These are phyloP conservation scores for Fusarium sp. DNA, from an alignment of 2,329 filamentous ascomycete genomes.

Conservation along the genomic window DNA sequence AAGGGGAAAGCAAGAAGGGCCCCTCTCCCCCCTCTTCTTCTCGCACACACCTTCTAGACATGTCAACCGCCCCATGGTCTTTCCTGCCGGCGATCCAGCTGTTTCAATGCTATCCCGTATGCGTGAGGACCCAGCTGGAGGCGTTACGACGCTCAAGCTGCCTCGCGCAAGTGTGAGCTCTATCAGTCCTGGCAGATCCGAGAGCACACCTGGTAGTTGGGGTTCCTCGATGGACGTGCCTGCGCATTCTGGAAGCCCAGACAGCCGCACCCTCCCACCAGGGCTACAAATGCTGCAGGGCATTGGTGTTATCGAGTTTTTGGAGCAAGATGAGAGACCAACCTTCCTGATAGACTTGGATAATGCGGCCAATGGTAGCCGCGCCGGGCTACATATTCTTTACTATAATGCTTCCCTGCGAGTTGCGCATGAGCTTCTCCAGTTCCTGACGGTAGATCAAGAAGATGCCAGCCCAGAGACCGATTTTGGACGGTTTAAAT, in stretches of 20 bases:
- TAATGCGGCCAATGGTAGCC: constrained; percentile 62
- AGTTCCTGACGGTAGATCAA: constrained; percentile 62
- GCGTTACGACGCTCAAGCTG: constrained; percentile 63
- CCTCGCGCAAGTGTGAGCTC: constrained; percentile 61
- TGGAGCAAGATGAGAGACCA: constrained; percentile 79
- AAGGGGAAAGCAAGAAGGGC: constrained; percentile 47
- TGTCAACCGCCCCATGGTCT: constrained; percentile 49
- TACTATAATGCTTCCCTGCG: constrained; percentile 74
- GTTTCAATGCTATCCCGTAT: constrained; percentile 58
- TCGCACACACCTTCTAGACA: constrained; percentile 54
- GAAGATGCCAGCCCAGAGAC: constrained; percentile 53
- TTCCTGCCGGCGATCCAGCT: constrained; percentile 53
- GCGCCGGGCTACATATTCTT: constrained; percentile 65
- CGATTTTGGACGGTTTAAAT: constrained; percentile 70
- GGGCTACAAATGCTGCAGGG: constrained; percentile 65
- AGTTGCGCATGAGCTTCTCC: constrained; percentile 61
- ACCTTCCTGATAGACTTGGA: constrained; percentile 77
- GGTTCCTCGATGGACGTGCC: constrained; percentile 63
- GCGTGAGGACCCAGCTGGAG: constrained; percentile 53
- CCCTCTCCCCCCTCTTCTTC: constrained; percentile 63
- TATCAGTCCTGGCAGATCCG: constrained; percentile 56
- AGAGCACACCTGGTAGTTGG: constrained; percentile 61
- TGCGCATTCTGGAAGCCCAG: constrained; percentile 60
- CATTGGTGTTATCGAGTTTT: constrained; percentile 72
- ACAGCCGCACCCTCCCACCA: constrained; percentile 56